A percentile compares a stretch with the other conserved stretches of the same genome.
phyloP scores from a whole-genome alignment of 768 basidiomycete species.

The Agaricus sinodeliciosus region DNA sequence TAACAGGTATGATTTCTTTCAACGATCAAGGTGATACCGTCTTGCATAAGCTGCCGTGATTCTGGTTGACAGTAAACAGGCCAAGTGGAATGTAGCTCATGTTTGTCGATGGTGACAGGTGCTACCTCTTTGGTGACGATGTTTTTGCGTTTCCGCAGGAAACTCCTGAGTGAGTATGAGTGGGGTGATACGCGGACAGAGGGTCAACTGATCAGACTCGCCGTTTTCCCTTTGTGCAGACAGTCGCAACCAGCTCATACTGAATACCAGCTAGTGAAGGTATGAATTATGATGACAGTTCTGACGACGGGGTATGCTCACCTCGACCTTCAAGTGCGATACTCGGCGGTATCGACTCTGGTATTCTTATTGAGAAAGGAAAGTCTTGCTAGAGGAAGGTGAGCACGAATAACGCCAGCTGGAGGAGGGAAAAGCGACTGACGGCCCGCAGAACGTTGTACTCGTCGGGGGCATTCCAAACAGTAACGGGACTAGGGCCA shows the following conservation, averaged over 20 bases:
- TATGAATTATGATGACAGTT: neutral
- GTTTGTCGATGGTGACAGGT: conserved; percentile 82
- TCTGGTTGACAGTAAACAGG: conserved; percentile 82
- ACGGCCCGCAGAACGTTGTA: conserved; percentile 66
- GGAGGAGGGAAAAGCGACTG: conserved; percentile 19
- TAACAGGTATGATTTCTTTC: conserved; percentile 75
- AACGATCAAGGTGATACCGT: conserved; percentile 69
- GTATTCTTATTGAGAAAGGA: conserved; percentile 86
- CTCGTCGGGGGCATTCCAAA: conserved; percentile 80
- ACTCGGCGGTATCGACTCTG: conserved; percentile 86
- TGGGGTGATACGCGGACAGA: neutral
- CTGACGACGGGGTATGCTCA: conserved; percentile 20
- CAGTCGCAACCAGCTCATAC: conserved; percentile 85
- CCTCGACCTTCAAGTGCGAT: conserved; percentile 75
- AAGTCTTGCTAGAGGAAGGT: conserved; percentile 63
- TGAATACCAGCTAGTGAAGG: conserved; percentile 63
- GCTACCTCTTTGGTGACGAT: conserved; percentile 61
- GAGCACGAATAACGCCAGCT: conserved; percentile 5
- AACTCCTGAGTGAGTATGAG: conserved; percentile 44
- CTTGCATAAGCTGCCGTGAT: conserved; percentile 54
- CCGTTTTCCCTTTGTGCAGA: conserved; percentile 86
- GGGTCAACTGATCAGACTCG: conserved; percentile 24
- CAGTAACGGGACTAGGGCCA: conserved; percentile 72
- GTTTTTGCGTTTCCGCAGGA: conserved; percentile 76
- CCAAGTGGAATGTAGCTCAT: conserved; percentile 91